Evolutionary conservation across 441 rosid genomes (phyloP).

Genomic region (Populus hybrid): DNA sequence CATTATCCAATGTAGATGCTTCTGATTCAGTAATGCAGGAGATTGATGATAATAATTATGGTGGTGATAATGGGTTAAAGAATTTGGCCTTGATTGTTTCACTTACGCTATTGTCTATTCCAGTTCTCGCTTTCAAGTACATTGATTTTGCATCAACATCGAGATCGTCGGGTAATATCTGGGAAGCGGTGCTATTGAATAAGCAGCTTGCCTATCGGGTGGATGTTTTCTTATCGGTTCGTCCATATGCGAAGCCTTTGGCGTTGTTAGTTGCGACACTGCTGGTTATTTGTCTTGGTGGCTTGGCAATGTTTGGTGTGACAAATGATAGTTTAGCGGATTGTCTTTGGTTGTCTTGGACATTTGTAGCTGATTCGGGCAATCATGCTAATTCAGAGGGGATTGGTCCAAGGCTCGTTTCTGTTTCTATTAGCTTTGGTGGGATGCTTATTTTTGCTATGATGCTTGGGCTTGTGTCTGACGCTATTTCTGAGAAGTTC

Average conservation of each 20-base stretch:
- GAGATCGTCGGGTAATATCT: slow-evolving; percentile 38
- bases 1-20: slow-evolving; percentile 26
- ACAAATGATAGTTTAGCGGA: slow-evolving; percentile 57
- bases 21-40: slow-evolving; percentile 18
- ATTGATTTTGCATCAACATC: slow-evolving; percentile 44
- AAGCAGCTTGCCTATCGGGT: slow-evolving; percentile 54
- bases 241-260: slow-evolving; percentile 67
- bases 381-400: slow-evolving; percentile 71
- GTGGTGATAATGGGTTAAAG: slow-evolving; percentile 30
- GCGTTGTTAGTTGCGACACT: slow-evolving; percentile 63
- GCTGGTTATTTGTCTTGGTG: slow-evolving; percentile 59
- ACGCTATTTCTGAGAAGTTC: slow-evolving; percentile 76
- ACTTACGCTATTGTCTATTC: slow-evolving; percentile 40
- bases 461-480: slow-evolving; percentile 82
- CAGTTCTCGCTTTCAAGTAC: slow-evolving; percentile 46
- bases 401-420: slow-evolving; percentile 60
- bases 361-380: slow-evolving; percentile 62
- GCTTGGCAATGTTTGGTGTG: slow-evolving; percentile 65
- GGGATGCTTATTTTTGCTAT: slow-evolving; percentile 83
- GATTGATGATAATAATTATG: slow-evolving; percentile 21
- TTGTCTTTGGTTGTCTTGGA: slow-evolving; percentile 76
- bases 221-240: slow-evolving; percentile 55
- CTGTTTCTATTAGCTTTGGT: slow-evolving; percentile 69
- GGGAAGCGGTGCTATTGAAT: slow-evolving; percentile 50
- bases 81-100: slow-evolving; percentile 46